Conservation (phyloP, 2,329 filamentous ascomycete genomes). For the Microsporum canis region DNA sequence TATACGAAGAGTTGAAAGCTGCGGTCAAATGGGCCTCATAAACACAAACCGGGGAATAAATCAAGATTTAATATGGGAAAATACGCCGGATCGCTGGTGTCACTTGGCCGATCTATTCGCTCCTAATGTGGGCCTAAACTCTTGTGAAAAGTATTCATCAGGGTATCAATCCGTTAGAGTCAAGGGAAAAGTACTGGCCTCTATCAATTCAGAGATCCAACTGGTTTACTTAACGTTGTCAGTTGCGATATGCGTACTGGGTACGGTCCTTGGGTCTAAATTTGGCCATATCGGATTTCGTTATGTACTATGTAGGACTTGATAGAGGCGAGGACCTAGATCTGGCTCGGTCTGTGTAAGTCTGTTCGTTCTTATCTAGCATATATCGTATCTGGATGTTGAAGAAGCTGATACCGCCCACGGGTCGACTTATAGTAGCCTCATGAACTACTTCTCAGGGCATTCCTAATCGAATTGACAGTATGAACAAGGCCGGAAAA, state of each 20-base stretch:
- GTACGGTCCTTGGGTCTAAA: neutral
- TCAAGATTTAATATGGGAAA: neutral
- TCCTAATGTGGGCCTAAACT: neutral
- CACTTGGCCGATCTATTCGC: neutral
- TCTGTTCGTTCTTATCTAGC: too few species aligned
- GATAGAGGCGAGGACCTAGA: neutral
- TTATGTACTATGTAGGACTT: neutral
- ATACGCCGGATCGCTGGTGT: neutral
- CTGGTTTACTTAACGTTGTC: neutral
- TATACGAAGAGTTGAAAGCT: neutral
- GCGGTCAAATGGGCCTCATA: neutral
- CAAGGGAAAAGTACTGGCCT: too few species aligned
- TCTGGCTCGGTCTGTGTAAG: too few species aligned
- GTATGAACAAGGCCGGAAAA: too few species aligned
- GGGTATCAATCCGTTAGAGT: neutral
- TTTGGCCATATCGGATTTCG: neutral
- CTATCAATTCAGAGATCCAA: too few species aligned
- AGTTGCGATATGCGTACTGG: neutral
- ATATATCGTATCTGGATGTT: too few species aligned
- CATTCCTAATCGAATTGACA: too few species aligned
- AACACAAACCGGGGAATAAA: neutral
- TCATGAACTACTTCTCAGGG: too few species aligned
- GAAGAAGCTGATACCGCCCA: too few species aligned
- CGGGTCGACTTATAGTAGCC: too few species aligned
- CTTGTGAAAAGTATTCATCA: neutral